Base-by-base conservation (phyloP, 2,329 filamentous ascomycete genomes). In the Colletotrichum lentis region DNA sequence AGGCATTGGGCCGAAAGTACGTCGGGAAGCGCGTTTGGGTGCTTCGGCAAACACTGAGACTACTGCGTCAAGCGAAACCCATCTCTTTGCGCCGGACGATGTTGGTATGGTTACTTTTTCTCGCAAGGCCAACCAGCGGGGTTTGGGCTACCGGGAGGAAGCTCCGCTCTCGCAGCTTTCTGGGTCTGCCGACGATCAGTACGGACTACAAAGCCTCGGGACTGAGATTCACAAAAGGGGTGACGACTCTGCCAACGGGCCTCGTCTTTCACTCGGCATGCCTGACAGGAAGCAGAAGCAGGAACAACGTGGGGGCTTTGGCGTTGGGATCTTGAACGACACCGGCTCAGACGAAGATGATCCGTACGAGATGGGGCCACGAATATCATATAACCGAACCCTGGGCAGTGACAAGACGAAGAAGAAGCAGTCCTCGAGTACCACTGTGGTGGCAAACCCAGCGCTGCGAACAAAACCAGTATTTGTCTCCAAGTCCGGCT, bases 261-360 rank as follows among this genome's bases (percentile, higher is more conserved):
- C 20, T 18, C 41, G 7, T 22, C 31, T 57, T n/a, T 35, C 16
- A 12, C 20, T 47, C 10, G 31, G 44, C 6, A 53, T 62, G 3
- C 70, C 72, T 2, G 66, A 71, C 3, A 84, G 83, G 61, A 86
- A 88, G 64, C 91, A 90, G 74, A 41, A 11, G 5, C 46, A 43
- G 27, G 18, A 35, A 60, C 27, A 71, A 6, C 84, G 84, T 60
- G 88, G 91, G 3, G 93, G 91, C 0, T 93, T 98, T 71, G 95
- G 95, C 0, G 90, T 97, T 16, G 95, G 95, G 0, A 84, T 97
- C 1, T 80, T 98, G 53, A 97, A 98, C 73, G 95, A 97, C 72
- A 96, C 90, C 22, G 94, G 94, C 12, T 97, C 95, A 5, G 96
- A 98, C 72, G 94, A 97, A 53, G 96, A 98, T 73, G 94, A 97